Conservation (phyloP, 805 yeast species). For the Metschnikowia sp. region DNA sequence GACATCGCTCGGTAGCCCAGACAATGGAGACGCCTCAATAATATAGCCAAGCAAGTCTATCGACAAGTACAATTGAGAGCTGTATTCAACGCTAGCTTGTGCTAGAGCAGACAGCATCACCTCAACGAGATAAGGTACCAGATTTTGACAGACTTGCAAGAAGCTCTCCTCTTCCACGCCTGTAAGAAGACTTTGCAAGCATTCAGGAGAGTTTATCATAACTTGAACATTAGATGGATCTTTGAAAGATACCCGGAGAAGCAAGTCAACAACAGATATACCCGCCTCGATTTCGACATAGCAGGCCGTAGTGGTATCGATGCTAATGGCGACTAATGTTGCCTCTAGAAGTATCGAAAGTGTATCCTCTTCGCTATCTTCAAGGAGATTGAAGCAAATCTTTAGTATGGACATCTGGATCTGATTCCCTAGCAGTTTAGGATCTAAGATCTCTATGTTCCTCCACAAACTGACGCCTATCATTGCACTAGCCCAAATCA, state of each 20-base stretch:
- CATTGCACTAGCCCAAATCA: constrained; percentile 35
- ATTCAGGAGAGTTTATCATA: constrained; percentile 63
- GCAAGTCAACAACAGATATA: constrained; percentile 47
- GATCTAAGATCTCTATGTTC: constrained; percentile 16
- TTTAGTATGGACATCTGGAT: constrained; percentile 35
- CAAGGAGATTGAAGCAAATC: constrained; percentile 44
- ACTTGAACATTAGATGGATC: constrained; percentile 75
- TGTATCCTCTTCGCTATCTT: constrained; percentile 76
- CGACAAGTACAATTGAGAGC: constrained; percentile 57
- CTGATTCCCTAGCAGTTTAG: constrained; percentile 17
- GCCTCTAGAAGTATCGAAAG: constrained; percentile 71
- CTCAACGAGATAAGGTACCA: constrained; percentile 49
- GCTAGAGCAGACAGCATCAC: constrained; percentile 29
- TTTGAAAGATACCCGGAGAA: constrained; percentile 62
- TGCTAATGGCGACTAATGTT: constrained; percentile 51
- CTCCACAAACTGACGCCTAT: constrained; percentile 53
- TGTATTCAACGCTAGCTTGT: constrained; percentile 40
- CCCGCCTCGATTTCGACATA: constrained; percentile 16
- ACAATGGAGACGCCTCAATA: constrained; percentile 41
- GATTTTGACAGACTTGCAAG: constrained; percentile 44
- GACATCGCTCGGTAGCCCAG: constrained; percentile 35
- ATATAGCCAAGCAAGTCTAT: constrained; percentile 56
- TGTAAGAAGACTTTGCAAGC: constrained; percentile 57
- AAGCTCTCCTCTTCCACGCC: constrained; percentile 46
- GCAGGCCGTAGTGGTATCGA: constrained; percentile 25